Evolutionary conservation across 1,139 yeast species (phyloP), one percentile per base, ranked within the genome.

Genomic region (Geotrichum armillariae): DNA sequence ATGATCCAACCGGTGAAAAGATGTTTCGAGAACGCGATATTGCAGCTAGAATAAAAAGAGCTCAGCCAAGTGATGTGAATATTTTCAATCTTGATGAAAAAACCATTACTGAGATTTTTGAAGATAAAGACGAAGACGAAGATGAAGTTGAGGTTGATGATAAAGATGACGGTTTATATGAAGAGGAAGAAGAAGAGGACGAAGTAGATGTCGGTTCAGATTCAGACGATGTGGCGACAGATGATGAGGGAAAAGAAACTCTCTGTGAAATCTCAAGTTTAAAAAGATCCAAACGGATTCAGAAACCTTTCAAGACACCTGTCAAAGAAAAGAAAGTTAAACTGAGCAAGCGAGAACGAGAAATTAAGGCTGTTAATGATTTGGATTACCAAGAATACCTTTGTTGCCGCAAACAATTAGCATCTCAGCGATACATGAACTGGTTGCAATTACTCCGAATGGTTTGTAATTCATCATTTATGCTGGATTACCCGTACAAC

Each of bases 1-100:
- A 98, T 56, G 96, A 99, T 8, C 93, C 91, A 62, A 94, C 99
- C 0, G 84, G 82, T 60, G 97, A 88, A 57, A 93, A 98, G 99
- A 2, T 93, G 91, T 65, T 94, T 90, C 63, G 75, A 93, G 67
- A 89, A 96, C 20, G 94, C 93, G 63, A 91, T 94, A 31, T 11
- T 4, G 25, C 22, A 36, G 36, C 38, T 22, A 12, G 39, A 17
- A n/a, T n/a, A n/a, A 14, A 32, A 22, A 33, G n/a, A n/a, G 12
- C 27, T 20, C 32, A 6, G 37, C 22, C 8, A 14, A 29, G 17
- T n/a, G 16, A 22, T 21, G 29, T 21, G 8, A 6, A 20, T 16
- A 25, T 22, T 16, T 21, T 27, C 22, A 14, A 12, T 23, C 6
- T 38, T 9, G 41, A 38, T 23, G 29, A 8, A 31, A 14, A 31